These are phyloP conservation scores for Curvularia sp. DNA, from an alignment of 2,329 filamentous ascomycete genomes.

Conservation along the genomic window DNA sequence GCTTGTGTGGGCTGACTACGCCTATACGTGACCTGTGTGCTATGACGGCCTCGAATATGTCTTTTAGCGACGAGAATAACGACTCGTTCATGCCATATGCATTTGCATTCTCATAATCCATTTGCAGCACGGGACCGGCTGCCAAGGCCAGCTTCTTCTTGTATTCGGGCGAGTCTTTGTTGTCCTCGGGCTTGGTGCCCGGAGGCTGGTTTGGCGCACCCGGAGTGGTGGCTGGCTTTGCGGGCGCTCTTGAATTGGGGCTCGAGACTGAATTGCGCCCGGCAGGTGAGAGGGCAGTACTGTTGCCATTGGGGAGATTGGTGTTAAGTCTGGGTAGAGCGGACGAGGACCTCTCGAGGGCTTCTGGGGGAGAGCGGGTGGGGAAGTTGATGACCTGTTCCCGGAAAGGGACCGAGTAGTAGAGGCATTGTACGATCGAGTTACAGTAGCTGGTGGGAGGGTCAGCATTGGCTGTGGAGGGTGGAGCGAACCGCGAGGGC, in stretches of 20 bases:
- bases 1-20: slow-evolving; percentile 88
- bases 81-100: slow-evolving; percentile 94
- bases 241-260: slow-evolving; percentile 42
- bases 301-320: slow-evolving; percentile 47
- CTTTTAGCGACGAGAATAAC: slow-evolving; percentile 91
- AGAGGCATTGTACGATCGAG: slow-evolving; percentile 95
- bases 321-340: slow-evolving; percentile 50
- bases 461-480: slow-evolving; percentile 21
- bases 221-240: slow-evolving; percentile 51
- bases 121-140: slow-evolving; percentile 83
- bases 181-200: slow-evolving; percentile 81
- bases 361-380: slow-evolving; percentile 71
- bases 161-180: slow-evolving; percentile 92
- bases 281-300: slow-evolving; percentile 62
- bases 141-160: slow-evolving; percentile 96
- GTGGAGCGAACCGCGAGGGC: slow-evolving; percentile 25
- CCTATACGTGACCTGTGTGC: slow-evolving; percentile 82
- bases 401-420: slow-evolving; percentile 93
- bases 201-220: slow-evolving; percentile 62
- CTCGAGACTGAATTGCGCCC: slow-evolving; percentile 53
- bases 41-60: slow-evolving; percentile 92
- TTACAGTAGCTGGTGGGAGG: slow-evolving; percentile 81
- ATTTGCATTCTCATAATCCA: slow-evolving; percentile 78
- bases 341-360: slow-evolving; percentile 64
- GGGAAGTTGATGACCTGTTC: slow-evolving; percentile 94